These are phyloP conservation scores for Russula griseocarnosa DNA, from an alignment of 768 basidiomycete species.

Conservation along the genomic window DNA sequence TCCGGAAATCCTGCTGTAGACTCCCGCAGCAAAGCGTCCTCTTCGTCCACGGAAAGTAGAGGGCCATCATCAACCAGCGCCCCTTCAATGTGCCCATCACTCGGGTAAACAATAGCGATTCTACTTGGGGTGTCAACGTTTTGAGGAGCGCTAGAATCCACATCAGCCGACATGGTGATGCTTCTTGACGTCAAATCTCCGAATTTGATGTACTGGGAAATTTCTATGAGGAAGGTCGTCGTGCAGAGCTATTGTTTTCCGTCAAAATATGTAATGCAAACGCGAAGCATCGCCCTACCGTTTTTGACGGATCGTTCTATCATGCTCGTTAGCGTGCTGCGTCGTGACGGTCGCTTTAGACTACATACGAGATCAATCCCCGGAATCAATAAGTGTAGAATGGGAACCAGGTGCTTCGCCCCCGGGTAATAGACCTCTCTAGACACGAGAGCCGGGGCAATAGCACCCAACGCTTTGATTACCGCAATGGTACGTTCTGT, in stretches of 20 bases:
- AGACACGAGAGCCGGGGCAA: constrained; percentile 78
- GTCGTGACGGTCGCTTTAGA: neutral
- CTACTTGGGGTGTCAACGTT: constrained; percentile 23
- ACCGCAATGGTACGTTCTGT: constrained; percentile 82
- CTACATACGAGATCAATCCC: constrained; percentile 76
- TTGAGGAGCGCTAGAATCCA: constrained; percentile 27
- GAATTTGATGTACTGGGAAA: constrained; percentile 71
- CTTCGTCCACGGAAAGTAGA: constrained; percentile 55
- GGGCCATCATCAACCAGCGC: constrained; percentile 32
- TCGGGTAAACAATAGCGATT: constrained; percentile 35
- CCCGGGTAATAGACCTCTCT: constrained; percentile 76
- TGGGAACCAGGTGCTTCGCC: constrained; percentile 74
- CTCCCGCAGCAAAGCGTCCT: constrained; percentile 67
- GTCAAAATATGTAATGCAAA: constrained; percentile 2
- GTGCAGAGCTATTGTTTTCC: constrained; percentile 55
- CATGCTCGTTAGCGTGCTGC: constrained; percentile 7
- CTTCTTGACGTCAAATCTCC: constrained; percentile 51
- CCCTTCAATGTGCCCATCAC: constrained; percentile 30
- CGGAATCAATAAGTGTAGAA: constrained; percentile 76
- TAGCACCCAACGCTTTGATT: constrained; percentile 77
- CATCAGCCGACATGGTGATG: constrained; percentile 25
- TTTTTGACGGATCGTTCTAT: constrained; percentile 77
- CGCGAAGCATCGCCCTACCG: constrained; percentile 42
- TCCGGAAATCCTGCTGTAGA: constrained; percentile 72
- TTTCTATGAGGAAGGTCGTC: constrained; percentile 67